phyloP scores from a whole-genome alignment of 768 basidiomycete species.

The Mycena indigotica region DNA sequence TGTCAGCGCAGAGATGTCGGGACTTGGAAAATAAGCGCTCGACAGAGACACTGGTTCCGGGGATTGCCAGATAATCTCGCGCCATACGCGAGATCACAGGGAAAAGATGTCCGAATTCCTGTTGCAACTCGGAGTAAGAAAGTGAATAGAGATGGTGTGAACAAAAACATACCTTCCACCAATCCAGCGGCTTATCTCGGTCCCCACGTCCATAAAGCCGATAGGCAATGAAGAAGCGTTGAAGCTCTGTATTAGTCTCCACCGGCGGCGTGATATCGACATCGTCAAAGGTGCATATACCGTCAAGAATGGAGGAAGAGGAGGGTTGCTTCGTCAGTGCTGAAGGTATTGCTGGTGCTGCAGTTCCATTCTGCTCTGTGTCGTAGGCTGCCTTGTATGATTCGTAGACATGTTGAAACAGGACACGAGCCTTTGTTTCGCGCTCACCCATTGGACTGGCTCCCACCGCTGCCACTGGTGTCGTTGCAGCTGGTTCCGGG shows the following conservation, averaged over 20 bases:
- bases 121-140: neutral
- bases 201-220: neutral
- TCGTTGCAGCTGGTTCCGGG: neutral
- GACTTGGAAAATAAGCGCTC: slow-evolving; percentile 29
- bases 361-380: neutral
- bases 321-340: no score
- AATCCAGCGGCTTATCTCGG: neutral
- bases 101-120: slow-evolving; percentile 1
- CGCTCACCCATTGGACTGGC: neutral
- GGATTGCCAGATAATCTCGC: slow-evolving; percentile 23
- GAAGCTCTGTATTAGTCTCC: neutral
- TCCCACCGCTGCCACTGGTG: neutral
- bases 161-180: slow-evolving; percentile 6
- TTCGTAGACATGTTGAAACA: neutral
- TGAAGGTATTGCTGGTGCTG: neutral
- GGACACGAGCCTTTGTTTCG: neutral
- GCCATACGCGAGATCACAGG: slow-evolving; percentile 6
- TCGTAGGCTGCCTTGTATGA: neutral
- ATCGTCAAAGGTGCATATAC: neutral
- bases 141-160: neutral
- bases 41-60: slow-evolving; percentile 27
- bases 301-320: neutral
- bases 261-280: neutral
- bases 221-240: neutral
- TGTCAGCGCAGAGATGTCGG: slow-evolving; percentile 24